Percentiles rank a stretch among this genome's conserved stretches.
These are phyloP conservation scores for Glomus cerebriforme DNA, from an alignment of 192 early-diverging fungal species.

Conservation along the genomic window DNA sequence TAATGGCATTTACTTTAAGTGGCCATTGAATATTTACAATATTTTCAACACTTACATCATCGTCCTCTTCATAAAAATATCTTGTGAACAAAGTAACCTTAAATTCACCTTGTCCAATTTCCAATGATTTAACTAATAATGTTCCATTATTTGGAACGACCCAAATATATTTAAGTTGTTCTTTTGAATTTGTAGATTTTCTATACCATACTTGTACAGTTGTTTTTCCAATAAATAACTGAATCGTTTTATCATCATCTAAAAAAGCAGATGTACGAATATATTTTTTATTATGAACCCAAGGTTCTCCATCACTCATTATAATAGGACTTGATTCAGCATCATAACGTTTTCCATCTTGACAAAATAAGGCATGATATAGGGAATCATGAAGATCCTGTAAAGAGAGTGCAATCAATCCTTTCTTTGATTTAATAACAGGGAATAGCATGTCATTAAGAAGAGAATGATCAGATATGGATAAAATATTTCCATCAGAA, in stretches of 20 bases:
- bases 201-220: constrained; percentile 20
- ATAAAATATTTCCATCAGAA: neutral
- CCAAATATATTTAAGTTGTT: constrained; percentile 7
- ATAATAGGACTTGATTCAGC: neutral
- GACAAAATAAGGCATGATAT: neutral
- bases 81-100: neutral
- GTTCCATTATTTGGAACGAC: neutral
- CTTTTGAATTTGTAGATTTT: neutral
- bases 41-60: too few species aligned
- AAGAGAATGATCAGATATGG: neutral
- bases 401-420: neutral
- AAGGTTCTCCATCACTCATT: constrained; percentile 12
- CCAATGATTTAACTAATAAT: neutral
- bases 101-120: constrained; percentile 4
- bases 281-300: neutral
- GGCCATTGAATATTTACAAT: constrained; percentile 1
- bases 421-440: neutral
- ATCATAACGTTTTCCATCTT: constrained; percentile 1
- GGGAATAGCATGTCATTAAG: neutral
- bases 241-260: neutral
- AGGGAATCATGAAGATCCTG: too few species aligned
- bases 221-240: constrained; percentile 12
- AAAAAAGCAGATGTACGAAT: neutral
- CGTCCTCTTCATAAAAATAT: neutral
- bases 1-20: neutral